Conservation (phyloP, 108 stramenopile genomes). For the Cylindrotheca closterium region DNA sequence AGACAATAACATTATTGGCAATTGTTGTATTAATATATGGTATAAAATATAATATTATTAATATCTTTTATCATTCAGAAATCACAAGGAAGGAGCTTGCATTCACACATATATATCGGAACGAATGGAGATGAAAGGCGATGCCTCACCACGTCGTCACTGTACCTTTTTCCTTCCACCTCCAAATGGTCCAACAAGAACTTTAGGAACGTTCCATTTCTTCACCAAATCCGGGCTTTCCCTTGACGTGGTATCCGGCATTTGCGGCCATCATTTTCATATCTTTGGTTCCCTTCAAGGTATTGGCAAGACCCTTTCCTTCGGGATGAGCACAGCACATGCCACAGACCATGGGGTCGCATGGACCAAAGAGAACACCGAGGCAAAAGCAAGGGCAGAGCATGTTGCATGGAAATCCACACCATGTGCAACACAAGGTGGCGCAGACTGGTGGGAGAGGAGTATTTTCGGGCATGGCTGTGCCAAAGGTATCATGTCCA, state of each 20-base stretch:
- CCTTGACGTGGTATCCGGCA: neutral
- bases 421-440: slow-evolving; percentile 1
- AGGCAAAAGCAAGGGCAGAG: slow-evolving; percentile 3
- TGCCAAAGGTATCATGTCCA: slow-evolving; percentile 3
- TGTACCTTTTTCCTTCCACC: neutral
- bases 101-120: neutral
- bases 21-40: no score
- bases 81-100: no score
- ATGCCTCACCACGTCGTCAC: neutral
- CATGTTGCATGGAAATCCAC: slow-evolving; percentile 11
- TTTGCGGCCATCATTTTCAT: neutral
- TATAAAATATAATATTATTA: no score
- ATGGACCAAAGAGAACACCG: slow-evolving; percentile 2
- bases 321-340: slow-evolving; percentile 6
- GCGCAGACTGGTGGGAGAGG: neutral
- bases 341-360: slow-evolving; percentile 6
- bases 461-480: neutral
- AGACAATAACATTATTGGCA: no score
- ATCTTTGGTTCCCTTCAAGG: neutral
- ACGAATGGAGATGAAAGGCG: neutral
- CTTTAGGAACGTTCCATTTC: neutral
- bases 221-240: neutral
- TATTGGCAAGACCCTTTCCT: slow-evolving; percentile 1
- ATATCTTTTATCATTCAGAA: no score
- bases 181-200: neutral